These are phyloP conservation scores for Fusarium equiseti DNA, from an alignment of 2,329 filamentous ascomycete genomes.

Conservation along the genomic window DNA sequence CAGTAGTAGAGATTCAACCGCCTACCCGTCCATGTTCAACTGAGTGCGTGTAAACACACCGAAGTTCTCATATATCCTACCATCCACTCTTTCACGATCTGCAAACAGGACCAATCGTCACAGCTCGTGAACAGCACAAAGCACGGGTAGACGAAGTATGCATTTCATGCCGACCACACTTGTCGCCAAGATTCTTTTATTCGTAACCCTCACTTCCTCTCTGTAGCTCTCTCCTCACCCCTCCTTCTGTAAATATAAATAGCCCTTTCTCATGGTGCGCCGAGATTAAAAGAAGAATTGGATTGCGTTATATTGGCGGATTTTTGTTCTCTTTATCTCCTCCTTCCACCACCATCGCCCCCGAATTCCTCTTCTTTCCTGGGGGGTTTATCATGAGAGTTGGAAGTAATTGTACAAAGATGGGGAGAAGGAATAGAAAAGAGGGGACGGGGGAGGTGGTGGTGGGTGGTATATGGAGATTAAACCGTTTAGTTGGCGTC, in stretches of 20 bases:
- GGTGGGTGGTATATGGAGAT: conserved; percentile 17
- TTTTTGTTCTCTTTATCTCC: conserved; percentile 27
- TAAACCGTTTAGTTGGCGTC: conserved; percentile 75
- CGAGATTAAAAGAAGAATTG: conserved; percentile 37
- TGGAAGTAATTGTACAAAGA: conserved; percentile 47
- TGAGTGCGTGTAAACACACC: not conserved
- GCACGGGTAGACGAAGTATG: conserved; percentile 1
- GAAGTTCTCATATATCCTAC: not conserved
- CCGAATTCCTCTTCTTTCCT: conserved; percentile 9
- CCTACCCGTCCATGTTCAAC: conserved; percentile 24
- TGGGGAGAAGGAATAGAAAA: conserved; percentile 20
- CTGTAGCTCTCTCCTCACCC: conserved; percentile 16
- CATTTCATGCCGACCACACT: conserved; percentile 20
- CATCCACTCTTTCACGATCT: conserved; percentile 8
- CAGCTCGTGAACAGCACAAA: conserved; percentile 11
- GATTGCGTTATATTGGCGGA: conserved; percentile 25
- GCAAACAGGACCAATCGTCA: conserved; percentile 3
- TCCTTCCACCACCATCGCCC: not conserved
- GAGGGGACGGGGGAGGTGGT: not conserved
- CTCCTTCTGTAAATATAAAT: conserved; percentile 31
- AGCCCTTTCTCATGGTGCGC: conserved; percentile 40
- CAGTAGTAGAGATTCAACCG: conserved; percentile 34
- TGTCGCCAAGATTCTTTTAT: conserved; percentile 27
- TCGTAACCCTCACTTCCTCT: conserved; percentile 22
- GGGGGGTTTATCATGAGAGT: conserved; percentile 18